Evolutionary conservation across 164 flowering plant species (phyloP), one percentile per base, ranked within the genome.

Genomic region (Annona cherimola): DNA sequence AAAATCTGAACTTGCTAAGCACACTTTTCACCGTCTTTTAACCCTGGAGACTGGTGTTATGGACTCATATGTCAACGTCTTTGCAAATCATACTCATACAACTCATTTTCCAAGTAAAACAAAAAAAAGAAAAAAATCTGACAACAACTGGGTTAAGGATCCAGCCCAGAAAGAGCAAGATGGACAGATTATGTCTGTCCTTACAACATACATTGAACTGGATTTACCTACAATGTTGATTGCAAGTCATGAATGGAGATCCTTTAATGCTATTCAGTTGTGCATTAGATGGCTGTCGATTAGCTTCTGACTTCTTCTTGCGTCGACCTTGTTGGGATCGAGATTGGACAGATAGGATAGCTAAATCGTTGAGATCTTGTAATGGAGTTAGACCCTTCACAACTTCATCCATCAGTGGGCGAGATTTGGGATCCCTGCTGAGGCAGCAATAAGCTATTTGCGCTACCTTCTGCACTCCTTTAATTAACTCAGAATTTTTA

Each of bases 381-480:
- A 94, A 74, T 39, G 90, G 91, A 43, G 82, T 84, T 35, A 92
- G 85, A 55, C 79, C 89, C 80, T 85, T 87, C 44, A 92, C 97
- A 3, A 92, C 81, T 78, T 90, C 97, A 69, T 90, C 96, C 96
- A 94, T 94, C 2, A 87, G 74, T 40, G 97, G 99, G 16, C 99
- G 92, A 59, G 83, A 76, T 73, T 92, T 94, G 0, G 97, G 83
- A 69, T 94, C 97, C 79, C 89, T 77, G 75, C 84, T 83, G 69
- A 94, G 93, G 87, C 99, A 94, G 71, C 74, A 84, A 82, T 73
- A 79, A 39, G 97, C 89, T 72, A 92, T 72, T 71, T 92, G 96
- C 63, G 91, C 82, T 26, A 88, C 91, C 75, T 91, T 92, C 73
- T 87, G 97, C 11, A 85, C 95, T 6, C 90, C 97, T 83, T 88